Evolutionary conservation across 495 filamentous ascomycete genomes (phyloP), one percentile per base, ranked within the genome.

Genomic region (Aspergillus homomorphus): DNA sequence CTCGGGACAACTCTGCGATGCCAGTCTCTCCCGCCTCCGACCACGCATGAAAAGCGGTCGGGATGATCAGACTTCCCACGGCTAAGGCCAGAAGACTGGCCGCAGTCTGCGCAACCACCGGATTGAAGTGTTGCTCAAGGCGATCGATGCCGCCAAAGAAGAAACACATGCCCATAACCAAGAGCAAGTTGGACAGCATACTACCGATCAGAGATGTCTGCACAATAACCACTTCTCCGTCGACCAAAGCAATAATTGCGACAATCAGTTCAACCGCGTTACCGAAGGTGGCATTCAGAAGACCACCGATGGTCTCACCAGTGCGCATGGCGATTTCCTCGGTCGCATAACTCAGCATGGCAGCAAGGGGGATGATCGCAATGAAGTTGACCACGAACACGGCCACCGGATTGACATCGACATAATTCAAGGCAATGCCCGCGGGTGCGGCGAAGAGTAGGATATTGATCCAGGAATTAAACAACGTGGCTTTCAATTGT

Each of bases 211-310:
- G 75, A 2, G 92, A 97, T 0, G 92, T 96, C 71, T 96, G 89
- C 3, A 96, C 93, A 63, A 98, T 95, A 43, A 88, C 77, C 23
- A 95, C 82, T 72, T 98, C 80, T 38, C 80, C 68, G 52, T 92
- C 75, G 20, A 80, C 72, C 42, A 97, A 75, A 0, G 91, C 91
- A 50, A 96, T 87, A 62, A 97, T 87, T 18, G 90, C 86, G 41
- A 97, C 89, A 60, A 97, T 97, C 60, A 96, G 69, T 68, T 97
- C 92, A 57, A 96, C 91, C 5, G 92, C 92, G 65, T 96, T 97
- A 46, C 70, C 92, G 68, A 96, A 96, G 21, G 86, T 85, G 22
- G 92, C 92, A 67, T 96, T 96, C 22, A 96, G 73, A 28, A 97
- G 74, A 28, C 92, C 92, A 56, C 92, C 92, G 26, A 96, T 71